phyloP scores from a whole-genome alignment of 2,329 filamentous ascomycete genomes.

The Alternaria incomplexa region DNA sequence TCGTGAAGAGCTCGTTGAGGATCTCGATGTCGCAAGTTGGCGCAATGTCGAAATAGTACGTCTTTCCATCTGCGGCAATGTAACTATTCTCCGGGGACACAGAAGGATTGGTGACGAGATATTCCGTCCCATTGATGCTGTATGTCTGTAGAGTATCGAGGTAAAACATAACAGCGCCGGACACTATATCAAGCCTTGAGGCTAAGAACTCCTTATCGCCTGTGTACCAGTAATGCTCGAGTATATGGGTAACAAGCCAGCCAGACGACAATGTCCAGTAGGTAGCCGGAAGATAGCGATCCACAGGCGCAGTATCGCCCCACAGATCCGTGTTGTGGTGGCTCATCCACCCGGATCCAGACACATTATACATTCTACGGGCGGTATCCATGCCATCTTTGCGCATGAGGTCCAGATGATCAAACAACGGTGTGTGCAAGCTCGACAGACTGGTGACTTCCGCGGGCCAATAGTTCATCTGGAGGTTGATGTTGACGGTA shows the following conservation, averaged over 20 bases:
- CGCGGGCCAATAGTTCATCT: constrained; percentile 61
- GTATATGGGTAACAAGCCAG: constrained; percentile 33
- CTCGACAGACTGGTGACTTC: constrained; percentile 37
- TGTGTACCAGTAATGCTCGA: constrained; percentile 32
- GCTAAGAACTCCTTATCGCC: constrained; percentile 22
- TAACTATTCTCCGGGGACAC: constrained; percentile 51
- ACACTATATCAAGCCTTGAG: constrained; percentile 4
- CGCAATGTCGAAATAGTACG: constrained; percentile 15
- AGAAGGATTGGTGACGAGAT: constrained; percentile 46
- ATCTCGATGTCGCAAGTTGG: constrained; percentile 58
- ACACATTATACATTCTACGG: constrained; percentile 23
- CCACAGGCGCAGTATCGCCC: constrained; percentile 30
- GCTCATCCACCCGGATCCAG: constrained; percentile 33
- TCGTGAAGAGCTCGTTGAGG: constrained; percentile 48
- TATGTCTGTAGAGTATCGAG: constrained; percentile 3
- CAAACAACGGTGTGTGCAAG: constrained; percentile 52
- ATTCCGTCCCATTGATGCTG: constrained; percentile 2
- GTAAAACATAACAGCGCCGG: constrained; percentile 4
- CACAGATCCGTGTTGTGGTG: constrained; percentile 40
- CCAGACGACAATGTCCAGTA: constrained; percentile 37
- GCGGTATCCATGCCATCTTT: constrained; percentile 36
- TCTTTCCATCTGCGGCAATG: constrained; percentile 31
- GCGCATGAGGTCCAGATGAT: constrained; percentile 48
- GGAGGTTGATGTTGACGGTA: constrained; percentile 60
- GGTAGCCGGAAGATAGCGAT: constrained; percentile 30